Conservation (phyloP, 257 asterid genomes). For the Nemophila menziesii region DNA sequence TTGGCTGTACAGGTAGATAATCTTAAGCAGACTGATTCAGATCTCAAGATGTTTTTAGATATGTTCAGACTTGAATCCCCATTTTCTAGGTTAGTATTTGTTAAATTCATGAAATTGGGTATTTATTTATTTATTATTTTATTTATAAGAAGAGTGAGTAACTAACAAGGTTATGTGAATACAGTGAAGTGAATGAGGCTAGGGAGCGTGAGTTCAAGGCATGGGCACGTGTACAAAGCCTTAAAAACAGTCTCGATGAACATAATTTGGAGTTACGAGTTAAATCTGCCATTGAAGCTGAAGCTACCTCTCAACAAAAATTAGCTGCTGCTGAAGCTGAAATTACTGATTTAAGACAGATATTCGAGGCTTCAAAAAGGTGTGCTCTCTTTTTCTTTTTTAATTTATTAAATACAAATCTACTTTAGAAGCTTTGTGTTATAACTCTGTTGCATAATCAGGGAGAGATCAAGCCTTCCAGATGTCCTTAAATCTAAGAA, state of each 20-base stretch:
- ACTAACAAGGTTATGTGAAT: conserved; percentile 15
- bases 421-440: not conserved
- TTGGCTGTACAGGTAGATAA: conserved; percentile 54
- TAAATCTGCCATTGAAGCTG: conserved; percentile 91
- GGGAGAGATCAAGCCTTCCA: conserved; percentile 59
- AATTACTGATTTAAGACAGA: conserved; percentile 86
- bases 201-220: conserved; percentile 65
- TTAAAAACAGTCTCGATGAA: conserved; percentile 78
- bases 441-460: conserved; percentile 14
- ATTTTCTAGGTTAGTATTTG: conserved; percentile 55
- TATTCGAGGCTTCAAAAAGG: conserved; percentile 68
- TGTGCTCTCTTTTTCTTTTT: too few relatives aligned
- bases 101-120: not conserved
- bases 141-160: conserved; percentile 8
- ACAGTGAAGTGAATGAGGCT: conserved; percentile 79
- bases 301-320: conserved; percentile 82
- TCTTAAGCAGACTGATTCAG: conserved; percentile 47
- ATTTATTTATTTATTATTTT: not conserved
- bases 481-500: conserved; percentile 64
- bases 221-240: conserved; percentile 76
- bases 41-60: conserved; percentile 61
- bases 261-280: conserved; percentile 78
- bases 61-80: conserved; percentile 55
- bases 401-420: not conserved
- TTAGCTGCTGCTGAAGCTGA: conserved; percentile 90